phyloP scores from a whole-genome alignment of 2,329 filamentous ascomycete genomes.

The Neophaeococcomyces mojaviensis region DNA sequence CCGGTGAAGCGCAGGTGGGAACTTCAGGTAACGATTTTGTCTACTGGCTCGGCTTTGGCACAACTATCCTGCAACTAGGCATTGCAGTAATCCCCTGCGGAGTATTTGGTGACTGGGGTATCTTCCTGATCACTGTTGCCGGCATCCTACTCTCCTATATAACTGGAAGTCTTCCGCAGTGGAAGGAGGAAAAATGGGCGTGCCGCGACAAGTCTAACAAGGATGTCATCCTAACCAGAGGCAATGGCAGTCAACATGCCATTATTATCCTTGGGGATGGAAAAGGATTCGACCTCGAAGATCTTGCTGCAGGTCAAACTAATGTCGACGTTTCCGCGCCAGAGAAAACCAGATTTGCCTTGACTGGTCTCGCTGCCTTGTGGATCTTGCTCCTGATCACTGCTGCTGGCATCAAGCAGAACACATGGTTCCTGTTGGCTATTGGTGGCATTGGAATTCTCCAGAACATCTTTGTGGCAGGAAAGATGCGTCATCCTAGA shows the following conservation, averaged over 20 bases:
- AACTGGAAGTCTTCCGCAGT: conserved; percentile 15
- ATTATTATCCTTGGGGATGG: conserved; percentile 32
- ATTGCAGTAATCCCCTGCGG: conserved; percentile 26
- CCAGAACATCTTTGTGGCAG: conserved; percentile 35
- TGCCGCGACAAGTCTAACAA: no score
- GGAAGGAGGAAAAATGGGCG: no score
- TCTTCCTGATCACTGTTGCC: conserved; percentile 33
- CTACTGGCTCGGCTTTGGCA: no score
- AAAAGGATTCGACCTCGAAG: conserved; percentile 35
- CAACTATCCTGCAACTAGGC: no score
- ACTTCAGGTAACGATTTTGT: no score
- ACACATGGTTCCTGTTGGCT: conserved; percentile 37
- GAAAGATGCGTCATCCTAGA: no score
- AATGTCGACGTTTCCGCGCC: no score
- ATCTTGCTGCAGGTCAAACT: conserved; percentile 28
- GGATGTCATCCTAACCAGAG: conserved; percentile 27
- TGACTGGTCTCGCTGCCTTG: conserved; percentile 26
- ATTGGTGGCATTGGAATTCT: conserved; percentile 36
- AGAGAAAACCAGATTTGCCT: conserved; percentile 20
- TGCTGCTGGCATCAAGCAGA: conserved; percentile 29
- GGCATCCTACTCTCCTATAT: conserved; percentile 33
- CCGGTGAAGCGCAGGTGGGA: no score
- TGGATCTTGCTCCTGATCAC: conserved; percentile 39
- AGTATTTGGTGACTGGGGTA: conserved; percentile 31
- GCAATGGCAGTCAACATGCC: conserved; percentile 36